These are phyloP conservation scores for Nakazawaea holstii DNA, from an alignment of 805 yeast species.

Conservation along the genomic window DNA sequence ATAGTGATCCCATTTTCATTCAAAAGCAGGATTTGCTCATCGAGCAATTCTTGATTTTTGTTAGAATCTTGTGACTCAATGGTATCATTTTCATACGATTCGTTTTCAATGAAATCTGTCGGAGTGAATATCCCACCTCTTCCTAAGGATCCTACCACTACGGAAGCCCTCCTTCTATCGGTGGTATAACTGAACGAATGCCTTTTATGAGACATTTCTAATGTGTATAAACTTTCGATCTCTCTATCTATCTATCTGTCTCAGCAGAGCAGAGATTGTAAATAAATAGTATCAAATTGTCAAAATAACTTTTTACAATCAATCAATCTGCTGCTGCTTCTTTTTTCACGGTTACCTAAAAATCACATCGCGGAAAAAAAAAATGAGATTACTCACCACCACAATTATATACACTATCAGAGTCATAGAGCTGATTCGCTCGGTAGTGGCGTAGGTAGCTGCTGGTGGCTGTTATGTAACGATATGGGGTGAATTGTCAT, in stretches of 20 bases:
- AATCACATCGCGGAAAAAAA: no score
- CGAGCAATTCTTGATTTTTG: background rate
- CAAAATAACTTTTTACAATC: no score
- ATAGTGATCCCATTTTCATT: conserved; percentile 4
- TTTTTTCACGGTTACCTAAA: no score
- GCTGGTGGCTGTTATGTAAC: no score
- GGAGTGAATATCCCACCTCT: conserved; percentile 49
- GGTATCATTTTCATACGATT: background rate
- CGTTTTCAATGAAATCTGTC: conserved; percentile 32
- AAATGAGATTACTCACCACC: no score
- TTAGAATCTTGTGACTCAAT: background rate
- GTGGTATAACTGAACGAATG: conserved; percentile 34
- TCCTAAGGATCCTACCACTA: conserved; percentile 46
- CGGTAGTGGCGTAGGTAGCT: no score
- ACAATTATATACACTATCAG: no score
- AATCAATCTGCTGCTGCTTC: no score
- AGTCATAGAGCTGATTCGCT: no score
- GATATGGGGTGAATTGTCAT: no score
- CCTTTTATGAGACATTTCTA: conserved; percentile 16
- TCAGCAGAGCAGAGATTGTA: no score
- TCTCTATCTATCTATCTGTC: background rate
- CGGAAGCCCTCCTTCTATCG: conserved; percentile 44
- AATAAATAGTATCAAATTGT: no score
- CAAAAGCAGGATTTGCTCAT: conserved; percentile 6
- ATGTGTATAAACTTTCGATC: background rate